Percentiles rank a stretch among this genome's conserved stretches.
Conservation (phyloP, 805 yeast species). For the Starmera amethionina region DNA sequence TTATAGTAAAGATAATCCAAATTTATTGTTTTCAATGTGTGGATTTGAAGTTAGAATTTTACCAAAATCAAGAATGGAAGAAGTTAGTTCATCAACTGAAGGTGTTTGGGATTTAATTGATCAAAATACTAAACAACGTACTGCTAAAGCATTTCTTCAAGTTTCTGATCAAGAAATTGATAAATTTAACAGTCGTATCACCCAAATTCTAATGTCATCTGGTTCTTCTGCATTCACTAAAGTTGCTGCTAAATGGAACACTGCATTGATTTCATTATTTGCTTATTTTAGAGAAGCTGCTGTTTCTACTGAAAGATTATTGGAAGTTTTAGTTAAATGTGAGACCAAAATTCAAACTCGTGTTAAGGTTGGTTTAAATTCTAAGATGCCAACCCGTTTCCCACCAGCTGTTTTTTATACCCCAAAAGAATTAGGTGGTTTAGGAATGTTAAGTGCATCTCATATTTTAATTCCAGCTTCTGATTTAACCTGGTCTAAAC, state of each 20-base stretch:
- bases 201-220: slow-evolving; percentile 88
- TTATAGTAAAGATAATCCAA: slow-evolving; percentile 85
- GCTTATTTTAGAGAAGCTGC: slow-evolving; percentile 92
- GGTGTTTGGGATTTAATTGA: slow-evolving; percentile 88
- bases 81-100: slow-evolving; percentile 50
- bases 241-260: slow-evolving; percentile 93
- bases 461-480: slow-evolving; percentile 92
- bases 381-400: slow-evolving; percentile 97
- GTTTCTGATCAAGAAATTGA: slow-evolving; percentile 77
- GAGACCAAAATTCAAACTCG: slow-evolving; percentile 92
- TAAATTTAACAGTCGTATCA: slow-evolving; percentile 69
- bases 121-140: slow-evolving; percentile 65
- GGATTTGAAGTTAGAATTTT: slow-evolving; percentile 90
- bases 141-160: slow-evolving; percentile 79
- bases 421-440: slow-evolving; percentile 94
- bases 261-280: slow-evolving; percentile 76
- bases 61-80: slow-evolving; percentile 58
- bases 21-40: slow-evolving; percentile 79
- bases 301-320: slow-evolving; percentile 64
- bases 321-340: slow-evolving; percentile 78
- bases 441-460: slow-evolving; percentile 96
- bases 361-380: slow-evolving; percentile 89
- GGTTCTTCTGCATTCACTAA: slow-evolving; percentile 94
- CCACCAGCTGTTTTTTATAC: slow-evolving; percentile 99
- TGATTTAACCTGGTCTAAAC: slow-evolving; percentile 83